Percentiles rank a stretch among this genome's conserved stretches.
phyloP scores from a whole-genome alignment of 495 filamentous ascomycete genomes.

The Rhypophila decipiens region DNA sequence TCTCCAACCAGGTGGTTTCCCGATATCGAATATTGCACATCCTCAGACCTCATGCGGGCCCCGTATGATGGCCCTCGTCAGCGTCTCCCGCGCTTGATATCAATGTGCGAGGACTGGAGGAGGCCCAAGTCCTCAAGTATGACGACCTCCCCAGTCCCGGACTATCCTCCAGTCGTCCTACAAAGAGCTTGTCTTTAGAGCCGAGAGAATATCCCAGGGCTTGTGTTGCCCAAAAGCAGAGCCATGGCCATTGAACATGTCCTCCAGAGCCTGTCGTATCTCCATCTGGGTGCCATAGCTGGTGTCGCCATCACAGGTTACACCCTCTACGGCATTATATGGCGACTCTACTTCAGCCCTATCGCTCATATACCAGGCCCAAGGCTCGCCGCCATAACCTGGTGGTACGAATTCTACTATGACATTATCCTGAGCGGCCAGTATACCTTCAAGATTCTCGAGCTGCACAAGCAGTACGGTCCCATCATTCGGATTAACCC shows the following conservation, averaged over 20 bases:
- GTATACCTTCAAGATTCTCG: conserved; percentile 13
- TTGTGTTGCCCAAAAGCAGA: background rate
- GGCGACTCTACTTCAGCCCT: background rate
- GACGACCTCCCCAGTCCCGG: too few species aligned
- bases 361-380: conserved; percentile 42
- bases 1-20: too few species aligned
- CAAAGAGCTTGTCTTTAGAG: too few species aligned
- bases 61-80: too few species aligned
- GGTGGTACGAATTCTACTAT: conserved; percentile 46
- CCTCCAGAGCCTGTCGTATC: background rate
- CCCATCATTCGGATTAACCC: conserved; percentile 50
- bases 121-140: too few species aligned
- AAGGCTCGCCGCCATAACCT: conserved; percentile 44
- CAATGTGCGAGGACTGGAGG: too few species aligned
- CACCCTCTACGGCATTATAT: background rate
- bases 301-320: background rate
- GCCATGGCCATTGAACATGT: background rate
- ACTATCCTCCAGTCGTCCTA: too few species aligned
- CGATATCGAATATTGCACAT: too few species aligned
- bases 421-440: conserved; percentile 11
- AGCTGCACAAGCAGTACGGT: conserved; percentile 20
- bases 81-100: too few species aligned
- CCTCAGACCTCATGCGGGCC: too few species aligned
- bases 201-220: background rate
- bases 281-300: background rate